These are phyloP conservation scores for Populus hybrid DNA, from an alignment of 441 rosid genomes.

Conservation along the genomic window DNA sequence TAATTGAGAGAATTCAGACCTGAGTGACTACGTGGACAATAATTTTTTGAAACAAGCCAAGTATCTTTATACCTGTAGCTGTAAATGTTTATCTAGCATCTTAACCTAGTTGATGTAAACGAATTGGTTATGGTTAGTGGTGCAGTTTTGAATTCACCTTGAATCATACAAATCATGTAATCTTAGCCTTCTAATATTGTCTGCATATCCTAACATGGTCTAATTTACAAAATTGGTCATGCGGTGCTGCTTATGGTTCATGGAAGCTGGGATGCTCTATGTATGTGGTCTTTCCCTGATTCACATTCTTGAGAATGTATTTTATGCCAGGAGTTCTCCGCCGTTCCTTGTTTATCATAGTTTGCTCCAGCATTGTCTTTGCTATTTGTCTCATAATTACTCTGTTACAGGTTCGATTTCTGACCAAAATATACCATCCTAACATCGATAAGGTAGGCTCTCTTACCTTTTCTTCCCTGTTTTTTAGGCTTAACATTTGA, in stretches of 20 bases:
- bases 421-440: conserved; percentile 97
- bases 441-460: conserved; percentile 66
- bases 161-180: background rate
- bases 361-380: background rate
- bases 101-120: background rate
- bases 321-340: background rate
- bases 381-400: background rate
- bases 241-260: background rate
- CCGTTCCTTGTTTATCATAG: background rate
- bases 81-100: background rate
- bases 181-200: background rate
- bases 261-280: background rate
- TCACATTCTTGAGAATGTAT: background rate
- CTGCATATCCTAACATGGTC: background rate
- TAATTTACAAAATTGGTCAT: background rate
- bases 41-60: background rate
- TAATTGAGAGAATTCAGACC: background rate
- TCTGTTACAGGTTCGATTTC: conserved; percentile 79
- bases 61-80: no score
- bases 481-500: background rate
- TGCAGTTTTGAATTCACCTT: background rate
- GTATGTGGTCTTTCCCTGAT: background rate
- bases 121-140: background rate
- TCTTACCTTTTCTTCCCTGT: background rate
- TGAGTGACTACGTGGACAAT: background rate